These are phyloP conservation scores for Magnolia changhungtana DNA, from an alignment of 164 flowering plant species.

Conservation along the genomic window DNA sequence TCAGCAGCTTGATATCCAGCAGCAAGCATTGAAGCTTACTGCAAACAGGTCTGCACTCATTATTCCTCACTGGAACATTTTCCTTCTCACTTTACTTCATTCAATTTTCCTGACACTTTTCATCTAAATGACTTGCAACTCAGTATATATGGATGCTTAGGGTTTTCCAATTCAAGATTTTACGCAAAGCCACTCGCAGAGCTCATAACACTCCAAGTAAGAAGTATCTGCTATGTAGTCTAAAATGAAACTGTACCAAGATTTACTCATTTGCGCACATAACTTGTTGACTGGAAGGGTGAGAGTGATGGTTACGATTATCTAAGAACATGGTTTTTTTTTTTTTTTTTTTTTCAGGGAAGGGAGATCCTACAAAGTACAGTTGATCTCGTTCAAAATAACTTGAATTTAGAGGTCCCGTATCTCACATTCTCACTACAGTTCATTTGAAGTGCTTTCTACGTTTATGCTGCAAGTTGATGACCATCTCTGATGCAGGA, in stretches of 20 bases:
- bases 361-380: slow-evolving; percentile 96
- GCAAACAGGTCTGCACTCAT: slow-evolving; percentile 76
- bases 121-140: slow-evolving; percentile 9
- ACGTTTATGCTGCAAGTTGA: not conserved
- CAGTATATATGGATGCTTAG: slow-evolving; percentile 99
- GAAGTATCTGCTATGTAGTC: slow-evolving; percentile 11
- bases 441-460: not conserved
- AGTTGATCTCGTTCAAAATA: slow-evolving; percentile 92
- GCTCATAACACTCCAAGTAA: slow-evolving; percentile 85
- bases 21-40: slow-evolving; percentile 97
- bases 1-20: slow-evolving; percentile 91
- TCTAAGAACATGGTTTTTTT: slow-evolving; percentile 5
- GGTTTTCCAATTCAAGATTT: slow-evolving; percentile 96
- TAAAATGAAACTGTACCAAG: not conserved
- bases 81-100: not conserved
- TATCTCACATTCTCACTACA: not conserved
- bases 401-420: slow-evolving; percentile 77
- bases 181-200: slow-evolving; percentile 99
- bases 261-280: not conserved
- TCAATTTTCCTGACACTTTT: not conserved
- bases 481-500: not conserved
- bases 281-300: not conserved
- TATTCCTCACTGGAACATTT: not conserved
- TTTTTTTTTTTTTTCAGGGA: slow-evolving; percentile 50
- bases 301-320: not conserved